Conservation (phyloP, 805 yeast species). For the Ogataea zsoltii region DNA sequence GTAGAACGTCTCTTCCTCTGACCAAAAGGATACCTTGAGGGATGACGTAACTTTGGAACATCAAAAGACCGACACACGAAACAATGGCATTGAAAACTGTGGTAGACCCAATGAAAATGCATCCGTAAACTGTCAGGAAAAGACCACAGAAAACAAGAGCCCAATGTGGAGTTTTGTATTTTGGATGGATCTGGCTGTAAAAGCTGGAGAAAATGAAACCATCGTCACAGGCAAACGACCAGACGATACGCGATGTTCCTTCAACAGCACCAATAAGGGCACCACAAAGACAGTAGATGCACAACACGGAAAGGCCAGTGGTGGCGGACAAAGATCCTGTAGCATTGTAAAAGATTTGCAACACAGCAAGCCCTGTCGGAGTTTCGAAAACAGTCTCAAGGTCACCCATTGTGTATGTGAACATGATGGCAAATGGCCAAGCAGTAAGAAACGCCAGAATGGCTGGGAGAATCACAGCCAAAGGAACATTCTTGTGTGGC, state of each 20-base stretch:
- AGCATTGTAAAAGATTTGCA: conserved; percentile 18
- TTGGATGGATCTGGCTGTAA: conserved; percentile 21
- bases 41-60: conserved; percentile 40
- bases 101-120: conserved; percentile 55
- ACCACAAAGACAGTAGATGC: conserved; percentile 14
- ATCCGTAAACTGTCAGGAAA: conserved; percentile 56
- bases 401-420: conserved; percentile 32
- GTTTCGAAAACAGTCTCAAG: conserved; percentile 18
- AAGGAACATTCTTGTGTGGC: conserved; percentile 32
- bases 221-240: conserved; percentile 31
- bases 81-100: conserved; percentile 34
- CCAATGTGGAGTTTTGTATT: conserved; percentile 23
- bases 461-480: conserved; percentile 33
- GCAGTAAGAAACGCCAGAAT: conserved; percentile 31
- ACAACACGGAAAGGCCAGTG: conserved; percentile 13
- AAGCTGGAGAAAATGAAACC: conserved; percentile 28
- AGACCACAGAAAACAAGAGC: conserved; percentile 43
- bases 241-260: conserved; percentile 14
- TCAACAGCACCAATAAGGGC: conserved; percentile 18
- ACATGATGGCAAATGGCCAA: conserved; percentile 30
- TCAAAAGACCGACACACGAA: conserved; percentile 37
- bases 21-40: conserved; percentile 49
- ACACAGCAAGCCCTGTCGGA: conserved; percentile 12
- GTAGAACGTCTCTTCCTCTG: conserved; percentile 35
- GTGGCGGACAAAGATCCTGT: conserved; percentile 17